Percentiles rank a stretch among this genome's conserved stretches.
phyloP scores from a whole-genome alignment of 106 monocot genomes.

The Agapanthus africanus region DNA sequence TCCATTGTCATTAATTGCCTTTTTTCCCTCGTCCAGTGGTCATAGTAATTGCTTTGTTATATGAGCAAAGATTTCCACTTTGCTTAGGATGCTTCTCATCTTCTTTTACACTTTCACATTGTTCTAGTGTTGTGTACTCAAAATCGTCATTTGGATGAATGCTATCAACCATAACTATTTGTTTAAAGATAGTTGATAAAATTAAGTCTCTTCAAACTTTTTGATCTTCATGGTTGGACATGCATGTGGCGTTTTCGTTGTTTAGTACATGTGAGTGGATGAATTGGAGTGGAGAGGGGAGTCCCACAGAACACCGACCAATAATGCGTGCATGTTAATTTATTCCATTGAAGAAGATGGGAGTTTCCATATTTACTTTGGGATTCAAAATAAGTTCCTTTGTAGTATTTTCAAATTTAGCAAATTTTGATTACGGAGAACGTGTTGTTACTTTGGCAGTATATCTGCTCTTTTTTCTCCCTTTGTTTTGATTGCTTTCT shows the following conservation, averaged over 20 bases:
- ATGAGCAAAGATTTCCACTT: background rate
- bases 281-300: background rate
- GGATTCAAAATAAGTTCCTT: background rate
- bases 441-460: background rate
- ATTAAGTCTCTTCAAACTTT: no score
- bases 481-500: background rate
- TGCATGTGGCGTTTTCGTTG: no score
- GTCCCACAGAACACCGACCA: background rate
- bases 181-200: background rate
- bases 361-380: slow-evolving; percentile 1
- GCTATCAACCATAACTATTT: background rate
- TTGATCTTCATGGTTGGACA: no score
- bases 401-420: background rate
- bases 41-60: background rate
- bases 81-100: background rate
- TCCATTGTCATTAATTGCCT: background rate
- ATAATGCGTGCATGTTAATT: background rate
- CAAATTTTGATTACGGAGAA: background rate
- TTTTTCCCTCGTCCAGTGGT: background rate
- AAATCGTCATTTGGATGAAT: background rate
- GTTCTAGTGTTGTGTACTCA: background rate
- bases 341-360: background rate
- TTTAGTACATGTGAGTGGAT: no score
- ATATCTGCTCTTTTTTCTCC: background rate
- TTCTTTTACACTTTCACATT: background rate